These are phyloP conservation scores for Diaporthe aspalathi DNA, from an alignment of 2,329 filamentous ascomycete species.

Conservation along the genomic window DNA sequence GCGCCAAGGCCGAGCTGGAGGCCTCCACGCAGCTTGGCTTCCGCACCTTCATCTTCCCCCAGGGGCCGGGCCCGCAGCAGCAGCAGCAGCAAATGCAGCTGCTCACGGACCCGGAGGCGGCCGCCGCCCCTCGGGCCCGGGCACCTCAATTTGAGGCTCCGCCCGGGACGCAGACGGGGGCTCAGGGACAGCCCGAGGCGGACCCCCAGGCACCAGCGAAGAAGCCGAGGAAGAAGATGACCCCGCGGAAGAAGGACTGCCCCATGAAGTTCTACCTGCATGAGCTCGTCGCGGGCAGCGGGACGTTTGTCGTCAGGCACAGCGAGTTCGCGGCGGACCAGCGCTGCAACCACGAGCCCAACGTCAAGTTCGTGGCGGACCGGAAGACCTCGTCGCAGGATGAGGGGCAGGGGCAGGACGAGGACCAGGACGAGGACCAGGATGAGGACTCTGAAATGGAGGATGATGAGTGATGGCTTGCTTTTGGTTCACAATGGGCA, in stretches of 20 bases:
- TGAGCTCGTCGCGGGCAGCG: constrained; percentile 35
- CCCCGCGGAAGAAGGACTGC: constrained; percentile 34
- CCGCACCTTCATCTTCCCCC: constrained; percentile 6
- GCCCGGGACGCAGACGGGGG: neutral
- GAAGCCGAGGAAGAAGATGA: constrained; percentile 31
- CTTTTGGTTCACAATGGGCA: neutral
- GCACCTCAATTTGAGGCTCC: neutral
- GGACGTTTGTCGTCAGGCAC: constrained; percentile 34
- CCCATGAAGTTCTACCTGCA: constrained; percentile 36
- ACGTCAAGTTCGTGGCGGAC: constrained; percentile 6
- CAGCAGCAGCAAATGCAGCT: too few species aligned
- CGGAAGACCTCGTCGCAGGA: neutral
- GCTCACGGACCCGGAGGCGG: too few species aligned
- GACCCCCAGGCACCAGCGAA: neutral
- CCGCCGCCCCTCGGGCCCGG: too few species aligned
- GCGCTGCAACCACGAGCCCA: constrained; percentile 37
- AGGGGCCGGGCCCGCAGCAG: too few species aligned
- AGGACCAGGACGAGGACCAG: neutral
- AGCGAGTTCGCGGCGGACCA: constrained; percentile 10
- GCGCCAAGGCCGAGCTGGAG: constrained; percentile 25
- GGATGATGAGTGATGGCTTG: neutral
- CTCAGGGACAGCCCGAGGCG: neutral
- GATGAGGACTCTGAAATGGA: neutral
- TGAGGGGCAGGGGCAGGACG: neutral
- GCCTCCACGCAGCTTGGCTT: constrained; percentile 19